Conservation (phyloP, 2,329 filamentous ascomycete genomes). For the Pezicula radicicola region DNA sequence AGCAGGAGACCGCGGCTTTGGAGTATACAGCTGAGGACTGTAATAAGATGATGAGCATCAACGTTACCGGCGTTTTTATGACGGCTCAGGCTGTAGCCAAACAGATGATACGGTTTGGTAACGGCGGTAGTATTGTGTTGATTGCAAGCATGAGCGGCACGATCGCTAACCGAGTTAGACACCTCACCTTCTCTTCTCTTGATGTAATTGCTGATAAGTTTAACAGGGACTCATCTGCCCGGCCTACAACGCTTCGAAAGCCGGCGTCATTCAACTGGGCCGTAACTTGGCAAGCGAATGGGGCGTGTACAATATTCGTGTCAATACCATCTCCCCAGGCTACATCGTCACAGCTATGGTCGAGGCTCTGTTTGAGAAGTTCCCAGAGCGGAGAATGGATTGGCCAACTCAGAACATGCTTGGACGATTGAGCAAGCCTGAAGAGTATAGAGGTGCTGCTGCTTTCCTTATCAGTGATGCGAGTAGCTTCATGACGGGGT, state of each 20-base stretch:
- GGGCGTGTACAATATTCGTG: constrained; percentile 64
- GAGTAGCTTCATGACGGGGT: constrained; percentile 65
- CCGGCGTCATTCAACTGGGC: constrained; percentile 68
- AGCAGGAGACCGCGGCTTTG: constrained; percentile 79
- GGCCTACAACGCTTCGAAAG: constrained; percentile 76
- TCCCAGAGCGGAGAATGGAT: constrained; percentile 61
- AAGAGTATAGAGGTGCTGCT: constrained; percentile 70
- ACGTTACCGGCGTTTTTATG: constrained; percentile 82
- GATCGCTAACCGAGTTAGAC: constrained; percentile 62
- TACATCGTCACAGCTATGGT: constrained; percentile 86
- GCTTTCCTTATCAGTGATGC: constrained; percentile 66
- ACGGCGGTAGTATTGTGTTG: constrained; percentile 59
- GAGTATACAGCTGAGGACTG: constrained; percentile 76
- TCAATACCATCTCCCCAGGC: constrained; percentile 79
- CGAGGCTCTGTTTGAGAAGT: constrained; percentile 71
- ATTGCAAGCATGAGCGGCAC: constrained; percentile 70
- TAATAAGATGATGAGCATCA: constrained; percentile 78
- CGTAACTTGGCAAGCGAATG: constrained; percentile 72
- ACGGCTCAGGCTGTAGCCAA: constrained; percentile 86
- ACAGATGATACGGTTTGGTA: constrained; percentile 62
- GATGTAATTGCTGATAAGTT: constrained; percentile 4
- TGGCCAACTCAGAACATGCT: constrained; percentile 91
- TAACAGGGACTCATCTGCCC: constrained; percentile 54
- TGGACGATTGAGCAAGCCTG: constrained; percentile 60
- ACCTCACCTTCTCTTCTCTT: background rate